A percentile compares a stretch with the other conserved stretches of the same genome.
Conservation (phyloP, 208 protist genomes). For the Acanthamoeba rhysodes region DNA sequence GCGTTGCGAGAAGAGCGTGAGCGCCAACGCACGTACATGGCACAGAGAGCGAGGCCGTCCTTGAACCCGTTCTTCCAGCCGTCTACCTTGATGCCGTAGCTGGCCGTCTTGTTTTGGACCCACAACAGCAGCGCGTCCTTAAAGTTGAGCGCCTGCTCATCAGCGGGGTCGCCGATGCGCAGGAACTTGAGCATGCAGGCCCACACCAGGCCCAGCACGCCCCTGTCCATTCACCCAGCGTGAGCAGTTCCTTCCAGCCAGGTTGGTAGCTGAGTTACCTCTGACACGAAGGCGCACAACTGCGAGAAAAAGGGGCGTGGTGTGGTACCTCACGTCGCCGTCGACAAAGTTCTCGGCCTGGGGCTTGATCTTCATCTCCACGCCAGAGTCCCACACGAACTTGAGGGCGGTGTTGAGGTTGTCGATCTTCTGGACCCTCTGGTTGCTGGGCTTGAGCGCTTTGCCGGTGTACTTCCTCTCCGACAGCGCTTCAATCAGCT, state of each 20-base stretch:
- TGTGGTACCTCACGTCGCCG: conserved; percentile 35
- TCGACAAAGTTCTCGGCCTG: conserved; percentile 73
- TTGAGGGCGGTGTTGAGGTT: conserved; percentile 71
- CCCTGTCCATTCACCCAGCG: not conserved
- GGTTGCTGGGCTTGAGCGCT: not conserved
- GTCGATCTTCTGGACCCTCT: conserved; percentile 66
- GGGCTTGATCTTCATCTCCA: conserved; percentile 73
- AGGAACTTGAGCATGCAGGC: conserved; percentile 75
- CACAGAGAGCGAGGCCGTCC: conserved; percentile 77
- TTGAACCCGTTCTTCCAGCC: conserved; percentile 69
- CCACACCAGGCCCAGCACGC: conserved; percentile 63
- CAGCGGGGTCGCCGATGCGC: conserved; percentile 54
- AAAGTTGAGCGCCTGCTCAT: conserved; percentile 38
- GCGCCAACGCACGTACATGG: conserved; percentile 30
- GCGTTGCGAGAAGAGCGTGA: too few relatives aligned
- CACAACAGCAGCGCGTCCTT: conserved; percentile 77
- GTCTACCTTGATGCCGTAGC: conserved; percentile 72
- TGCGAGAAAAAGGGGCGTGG: not conserved
- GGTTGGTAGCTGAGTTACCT: not conserved
- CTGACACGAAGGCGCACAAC: not conserved
- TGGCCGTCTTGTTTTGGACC: conserved; percentile 76
- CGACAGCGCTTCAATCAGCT: conserved; percentile 53
- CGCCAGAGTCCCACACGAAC: conserved; percentile 74
- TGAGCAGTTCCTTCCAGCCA: not conserved
- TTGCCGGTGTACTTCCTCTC: conserved; percentile 73